Evolutionary conservation across 805 yeast genomes (phyloP).

Genomic region (Candida xyloterini): DNA sequence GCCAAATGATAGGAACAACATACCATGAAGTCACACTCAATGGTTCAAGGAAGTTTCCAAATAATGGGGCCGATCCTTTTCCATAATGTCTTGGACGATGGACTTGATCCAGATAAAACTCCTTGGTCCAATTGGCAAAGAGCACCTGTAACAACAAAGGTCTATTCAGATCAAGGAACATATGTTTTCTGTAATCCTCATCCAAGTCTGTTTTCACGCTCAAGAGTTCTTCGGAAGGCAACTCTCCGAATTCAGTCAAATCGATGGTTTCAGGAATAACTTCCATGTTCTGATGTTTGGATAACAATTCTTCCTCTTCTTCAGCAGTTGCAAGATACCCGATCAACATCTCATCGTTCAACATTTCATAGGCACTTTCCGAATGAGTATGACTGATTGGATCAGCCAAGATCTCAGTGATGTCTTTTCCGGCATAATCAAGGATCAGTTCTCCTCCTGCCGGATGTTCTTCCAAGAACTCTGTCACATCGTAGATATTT

Average conservation of each 20-base stretch:
- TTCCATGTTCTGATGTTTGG: conserved; percentile 53
- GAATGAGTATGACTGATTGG: conserved; percentile 71
- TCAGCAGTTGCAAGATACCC: conserved; percentile 80
- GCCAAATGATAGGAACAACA: conserved; percentile 84
- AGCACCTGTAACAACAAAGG: conserved; percentile 83
- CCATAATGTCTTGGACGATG: conserved; percentile 99
- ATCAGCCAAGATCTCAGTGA: conserved; percentile 76
- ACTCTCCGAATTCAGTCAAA: conserved; percentile 54
- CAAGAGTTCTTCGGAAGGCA: conserved; percentile 72
- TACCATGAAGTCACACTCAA: conserved; percentile 91
- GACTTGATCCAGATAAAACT: conserved; percentile 91
- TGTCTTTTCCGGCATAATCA: conserved; percentile 57
- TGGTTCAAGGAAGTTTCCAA: conserved; percentile 94
- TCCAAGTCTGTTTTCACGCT: conserved; percentile 75
- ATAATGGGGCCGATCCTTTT: conserved; percentile 91
- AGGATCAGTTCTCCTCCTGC: conserved; percentile 59
- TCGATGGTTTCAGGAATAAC: conserved; percentile 38
- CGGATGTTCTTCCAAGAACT: conserved; percentile 69
- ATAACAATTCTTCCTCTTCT: conserved; percentile 68
- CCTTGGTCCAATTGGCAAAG: conserved; percentile 72
- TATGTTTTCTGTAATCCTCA: conserved; percentile 70
- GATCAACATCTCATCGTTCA: conserved; percentile 79
- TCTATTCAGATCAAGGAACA: conserved; percentile 79
- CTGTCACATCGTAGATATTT: conserved; percentile 81
- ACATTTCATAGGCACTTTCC: conserved; percentile 83